These are phyloP conservation scores for Elsinoe perseae DNA, from an alignment of 2,329 filamentous ascomycete species.

Conservation along the genomic window DNA sequence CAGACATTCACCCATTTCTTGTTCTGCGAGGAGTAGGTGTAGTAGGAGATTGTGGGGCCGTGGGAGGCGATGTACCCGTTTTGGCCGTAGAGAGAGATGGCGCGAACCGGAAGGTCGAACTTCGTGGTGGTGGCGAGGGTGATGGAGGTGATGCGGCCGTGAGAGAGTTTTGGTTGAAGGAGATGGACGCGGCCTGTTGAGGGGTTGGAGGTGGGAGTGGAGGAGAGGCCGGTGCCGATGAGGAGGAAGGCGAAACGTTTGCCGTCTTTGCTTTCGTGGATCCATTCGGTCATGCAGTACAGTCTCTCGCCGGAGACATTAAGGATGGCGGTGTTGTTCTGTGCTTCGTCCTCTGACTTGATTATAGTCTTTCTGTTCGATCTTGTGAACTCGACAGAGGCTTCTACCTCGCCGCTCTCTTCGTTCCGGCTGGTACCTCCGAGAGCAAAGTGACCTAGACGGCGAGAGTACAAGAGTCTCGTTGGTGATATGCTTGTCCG, in stretches of 20 bases:
- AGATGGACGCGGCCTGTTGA: conserved; percentile 42
- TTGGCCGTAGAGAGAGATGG: conserved; percentile 48
- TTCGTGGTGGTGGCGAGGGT: conserved; percentile 40
- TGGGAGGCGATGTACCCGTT: conserved; percentile 48
- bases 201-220: neutral
- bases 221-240: conserved; percentile 41
- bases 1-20: conserved; percentile 26
- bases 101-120: conserved; percentile 45
- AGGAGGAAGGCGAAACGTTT: conserved; percentile 57
- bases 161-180: conserved; percentile 25
- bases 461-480: neutral
- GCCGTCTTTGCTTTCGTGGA: conserved; percentile 32
- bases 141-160: conserved; percentile 48
- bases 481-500: neutral
- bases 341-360: neutral
- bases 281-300: conserved; percentile 57
- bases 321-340: neutral
- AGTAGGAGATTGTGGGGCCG: conserved; percentile 36
- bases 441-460: neutral
- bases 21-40: conserved; percentile 29
- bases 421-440: neutral
- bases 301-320: conserved; percentile 47
- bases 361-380: neutral
- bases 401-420: neutral
- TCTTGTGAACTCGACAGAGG: neutral